Base-by-base conservation (phyloP, 768 basidiomycete genomes). In the Suillus subluteus region DNA sequence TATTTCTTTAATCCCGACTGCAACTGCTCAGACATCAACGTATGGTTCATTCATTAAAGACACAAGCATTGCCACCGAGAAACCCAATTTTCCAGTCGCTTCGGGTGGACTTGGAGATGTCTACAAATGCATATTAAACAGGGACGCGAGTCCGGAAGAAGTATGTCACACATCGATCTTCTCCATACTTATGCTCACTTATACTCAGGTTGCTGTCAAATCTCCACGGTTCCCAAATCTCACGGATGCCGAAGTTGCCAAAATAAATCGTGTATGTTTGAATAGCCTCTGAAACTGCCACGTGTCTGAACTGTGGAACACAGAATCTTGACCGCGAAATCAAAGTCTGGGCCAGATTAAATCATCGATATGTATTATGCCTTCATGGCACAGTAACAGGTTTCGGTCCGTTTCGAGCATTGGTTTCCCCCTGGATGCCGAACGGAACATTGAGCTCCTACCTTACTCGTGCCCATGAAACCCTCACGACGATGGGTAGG, bases 81-180 rank as follows among this genome's bases (percentile, higher is more conserved):
- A 43, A 61, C 0, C 40, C 59, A 21, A 43, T 13, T 61, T 41
- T 35, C 62, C 65, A 11, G n/a, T 6, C 18, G 35, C 62, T 38
- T 40, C 44, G 6, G 83, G 83, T 9, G 83, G 82, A 9, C 82
- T 81, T 69, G 79, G 80, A n/a, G 83, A 84, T 69, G 77, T 83
- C 16, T 84, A 80, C 79, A 78, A 72, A 64, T 80, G 79, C 2
- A 40, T 38, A 15, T 43, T 58, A 37, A 43, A 40, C n/a, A 62
- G 41, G 21, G 59, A 1, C 41, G 6, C 59, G 6, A 32, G 16
- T 21, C 11, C 1, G 5, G 59, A 61, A 61, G 40, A 43, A 1
- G 59, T 61, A 32, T 18, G 9, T 6, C 11, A 21, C 26, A 12
- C 40, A 16, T 30, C 3, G 11, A 30, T 61, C 16, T 21, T 41